Percentiles rank a stretch among this genome's conserved stretches.
phyloP scores from a whole-genome alignment of 306 rosid genomes.

The Fragaria vesca region DNA sequence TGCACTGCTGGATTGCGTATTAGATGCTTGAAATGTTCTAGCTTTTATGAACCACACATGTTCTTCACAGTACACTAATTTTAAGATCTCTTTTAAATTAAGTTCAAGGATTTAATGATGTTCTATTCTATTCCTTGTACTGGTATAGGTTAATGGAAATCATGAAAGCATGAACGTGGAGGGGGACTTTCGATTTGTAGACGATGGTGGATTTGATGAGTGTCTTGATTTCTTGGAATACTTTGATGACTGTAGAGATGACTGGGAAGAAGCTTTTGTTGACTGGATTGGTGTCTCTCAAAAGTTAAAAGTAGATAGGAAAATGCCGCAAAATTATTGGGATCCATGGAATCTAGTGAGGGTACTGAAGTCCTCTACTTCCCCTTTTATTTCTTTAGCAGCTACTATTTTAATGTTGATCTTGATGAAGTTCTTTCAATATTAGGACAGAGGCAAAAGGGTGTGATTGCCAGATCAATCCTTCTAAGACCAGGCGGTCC shows the following conservation, averaged over 20 bases:
- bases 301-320: constrained; percentile 55
- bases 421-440: constrained; percentile 45
- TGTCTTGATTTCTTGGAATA: constrained; percentile 74
- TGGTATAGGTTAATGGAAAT: constrained; percentile 78
- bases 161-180: constrained; percentile 97
- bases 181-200: constrained; percentile 91
- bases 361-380: constrained; percentile 53
- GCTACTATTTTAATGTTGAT: constrained; percentile 20
- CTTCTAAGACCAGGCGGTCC: constrained; percentile 85
- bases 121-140: neutral
- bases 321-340: constrained; percentile 53
- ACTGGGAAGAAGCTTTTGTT: constrained; percentile 68
- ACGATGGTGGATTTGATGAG: constrained; percentile 77
- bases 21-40: constrained; percentile 1
- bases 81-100: neutral
- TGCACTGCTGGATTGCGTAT: neutral
- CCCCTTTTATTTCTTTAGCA: neutral
- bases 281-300: constrained; percentile 67
- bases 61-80: neutral
- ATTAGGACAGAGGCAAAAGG: constrained; percentile 97
- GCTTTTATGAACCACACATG: neutral
- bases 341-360: constrained; percentile 80
- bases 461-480: constrained; percentile 77
- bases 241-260: constrained; percentile 46
- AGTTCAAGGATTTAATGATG: neutral